A percentile compares a stretch with the other conserved stretches of the same genome.
phyloP scores from a whole-genome alignment of 1,284 basidiomycete genomes.

The Mycena citricolor region DNA sequence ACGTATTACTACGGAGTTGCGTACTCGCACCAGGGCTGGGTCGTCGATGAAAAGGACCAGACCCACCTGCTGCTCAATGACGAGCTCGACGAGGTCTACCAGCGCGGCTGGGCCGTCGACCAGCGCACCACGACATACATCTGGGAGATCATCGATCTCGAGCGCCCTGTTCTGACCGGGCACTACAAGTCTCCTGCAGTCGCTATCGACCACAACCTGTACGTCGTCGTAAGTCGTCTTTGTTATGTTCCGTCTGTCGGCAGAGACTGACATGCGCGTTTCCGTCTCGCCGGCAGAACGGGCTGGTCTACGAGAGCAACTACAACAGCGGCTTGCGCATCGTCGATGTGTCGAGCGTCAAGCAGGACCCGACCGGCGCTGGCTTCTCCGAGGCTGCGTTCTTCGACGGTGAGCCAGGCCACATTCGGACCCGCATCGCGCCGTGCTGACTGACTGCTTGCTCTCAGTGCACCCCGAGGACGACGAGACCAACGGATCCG shows the following conservation, averaged over 20 bases:
- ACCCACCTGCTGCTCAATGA: conserved; percentile 29
- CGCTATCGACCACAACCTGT: conserved; percentile 31
- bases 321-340: conserved; percentile 28
- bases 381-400: conserved; percentile 18
- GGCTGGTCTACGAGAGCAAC: conserved; percentile 26
- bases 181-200: conserved; percentile 22
- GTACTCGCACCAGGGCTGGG: conserved; percentile 14
- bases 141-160: conserved; percentile 30
- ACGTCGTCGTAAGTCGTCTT: conserved; percentile 17
- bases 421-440: too few relatives aligned
- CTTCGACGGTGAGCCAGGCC: conserved; percentile 16
- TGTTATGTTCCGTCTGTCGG: too few relatives aligned
- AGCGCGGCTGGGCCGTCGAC: conserved; percentile 24
- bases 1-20: conserved; percentile 10
- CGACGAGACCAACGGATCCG: conserved; percentile 17
- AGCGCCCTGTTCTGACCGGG: conserved; percentile 24
- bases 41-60: conserved; percentile 22
- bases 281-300: conserved; percentile 8
- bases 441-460: not conserved
- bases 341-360: conserved; percentile 25
- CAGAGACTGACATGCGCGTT: not conserved
- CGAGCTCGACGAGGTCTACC: conserved; percentile 26
- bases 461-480: conserved; percentile 25
- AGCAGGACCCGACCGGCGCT: conserved; percentile 21
- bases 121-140: conserved; percentile 29